A percentile compares a stretch with the other conserved stretches of the same genome.
These are phyloP conservation scores for Lasiodiplodia theobromae DNA, from an alignment of 2,329 filamentous ascomycete species.

Conservation along the genomic window DNA sequence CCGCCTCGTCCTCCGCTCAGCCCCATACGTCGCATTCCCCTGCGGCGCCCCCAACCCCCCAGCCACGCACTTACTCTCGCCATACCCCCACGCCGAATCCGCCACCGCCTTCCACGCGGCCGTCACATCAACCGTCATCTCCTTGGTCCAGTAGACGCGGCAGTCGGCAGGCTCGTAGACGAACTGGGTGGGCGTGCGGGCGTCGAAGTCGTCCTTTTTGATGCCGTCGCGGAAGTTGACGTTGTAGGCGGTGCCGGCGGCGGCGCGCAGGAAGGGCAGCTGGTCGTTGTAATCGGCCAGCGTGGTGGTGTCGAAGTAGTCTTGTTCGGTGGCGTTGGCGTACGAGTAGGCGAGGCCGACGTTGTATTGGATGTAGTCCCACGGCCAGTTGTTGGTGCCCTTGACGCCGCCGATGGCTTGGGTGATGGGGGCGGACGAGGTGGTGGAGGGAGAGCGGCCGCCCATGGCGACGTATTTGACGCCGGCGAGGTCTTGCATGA, in stretches of 20 bases:
- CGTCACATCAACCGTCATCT: conserved; percentile 61
- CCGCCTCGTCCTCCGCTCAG: conserved; percentile 34
- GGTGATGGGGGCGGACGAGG: conserved; percentile 58
- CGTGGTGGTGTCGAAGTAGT: conserved; percentile 41
- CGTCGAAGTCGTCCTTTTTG: conserved; percentile 48
- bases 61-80: conserved; percentile 43
- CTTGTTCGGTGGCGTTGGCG: conserved; percentile 37
- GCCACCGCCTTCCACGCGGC: conserved; percentile 60
- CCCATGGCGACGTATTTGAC: conserved; percentile 67
- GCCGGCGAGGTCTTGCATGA: conserved; percentile 60
- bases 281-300: conserved; percentile 43
- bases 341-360: conserved; percentile 31
- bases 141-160: conserved; percentile 65
- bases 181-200: conserved; percentile 64
- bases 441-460: conserved; percentile 53
- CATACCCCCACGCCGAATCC: conserved; percentile 42
- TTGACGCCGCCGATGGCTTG: conserved; percentile 68
- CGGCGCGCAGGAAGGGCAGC: conserved; percentile 40
- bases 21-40: conserved; percentile 34
- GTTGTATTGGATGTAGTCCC: conserved; percentile 42
- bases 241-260: conserved; percentile 39
- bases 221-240: conserved; percentile 52
- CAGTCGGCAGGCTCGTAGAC: conserved; percentile 68
- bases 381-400: conserved; percentile 52
- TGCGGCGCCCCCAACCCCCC: conserved; percentile 35